Base-by-base conservation (phyloP, 768 basidiomycete genomes). In the Leccinum variicolor region DNA sequence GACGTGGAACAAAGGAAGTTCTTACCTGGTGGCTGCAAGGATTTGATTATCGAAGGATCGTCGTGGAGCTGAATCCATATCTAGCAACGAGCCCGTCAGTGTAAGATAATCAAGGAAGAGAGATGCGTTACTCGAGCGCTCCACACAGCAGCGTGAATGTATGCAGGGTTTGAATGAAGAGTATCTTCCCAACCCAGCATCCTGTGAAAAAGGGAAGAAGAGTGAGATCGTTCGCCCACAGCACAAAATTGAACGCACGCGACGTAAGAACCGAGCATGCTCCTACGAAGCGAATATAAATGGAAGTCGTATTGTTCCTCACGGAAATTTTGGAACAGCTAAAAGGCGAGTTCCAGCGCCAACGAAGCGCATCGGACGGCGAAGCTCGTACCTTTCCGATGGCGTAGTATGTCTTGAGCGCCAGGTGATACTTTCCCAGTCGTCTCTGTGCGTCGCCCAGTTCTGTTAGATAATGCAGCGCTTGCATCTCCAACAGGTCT, bases 231-330 rank as follows among this genome's bases (percentile, higher is more conserved):
- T 46, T 52, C 52, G 47, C 54, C 55, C 49, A 23, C 19, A 47
- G 60, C 23, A 31, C n/a, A 7, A 29, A 29, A 13, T 31, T 50
- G 31, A 11, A 76, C 89, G 59, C 64, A 98, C 96, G 85, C 84
- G 53, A 90, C 59, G 69, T 98, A 98, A 13, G 92, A 84, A 53
- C 86, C 88, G 33, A 98, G 74, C 8, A 90, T 96, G 65, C 87
- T 90, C 64, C 91, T 94, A 53, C 97, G 86, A 63, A 98, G 63
- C 62, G 92, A 92, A 72, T 98, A 99, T 7, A 89, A 85, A 70
- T 99, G 97, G 80, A 99, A 99, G 72, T 99, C 97, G 64, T 89
- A 98, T 73, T 98, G 94, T 66, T 97, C 95, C 63, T 98, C 94
- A 62, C 97, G 93, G 62, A 90, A 83, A 53, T 90, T 89, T 53